Evolutionary conservation across 2,329 filamentous ascomycete species (phyloP), one percentile per base, ranked within the genome.

Genomic region (Sporothrix curviconia): DNA sequence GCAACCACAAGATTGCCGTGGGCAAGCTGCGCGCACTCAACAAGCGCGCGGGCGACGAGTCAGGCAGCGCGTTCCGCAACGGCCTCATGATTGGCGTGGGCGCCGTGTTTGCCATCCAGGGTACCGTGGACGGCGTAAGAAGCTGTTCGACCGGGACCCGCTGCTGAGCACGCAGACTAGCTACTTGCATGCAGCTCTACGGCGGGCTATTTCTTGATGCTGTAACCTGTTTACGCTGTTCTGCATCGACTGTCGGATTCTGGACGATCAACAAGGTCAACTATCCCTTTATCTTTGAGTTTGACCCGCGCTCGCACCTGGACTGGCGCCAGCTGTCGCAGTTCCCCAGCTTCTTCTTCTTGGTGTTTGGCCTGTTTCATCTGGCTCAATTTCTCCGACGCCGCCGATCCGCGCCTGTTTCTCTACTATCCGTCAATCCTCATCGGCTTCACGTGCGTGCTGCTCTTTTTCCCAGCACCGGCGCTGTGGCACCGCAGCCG

Each of bases 251-350:
- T 95, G 92, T 69, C 84, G 85, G 57, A 73, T 95, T n/a, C 15
- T 99, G 92, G 90, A 83, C 84, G 6, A 76, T 76, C 53, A 85
- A 86, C 69, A 95, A 92, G 71, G 89, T 99, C 72, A 99, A 99
- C 69, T 97, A 97, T 69, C 83, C 87, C 55, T 96, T 96, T 70
- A 90, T 97, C 64, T 99, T 99, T 68, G 94, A 99, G 72, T 94
- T 96, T 67, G 92, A 97, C 74, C 85, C 86, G 55, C 81, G 92
- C 58, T 85, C 94, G 69, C 83, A 86, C 62, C 75, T 97, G 28
- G 90, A 97, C 70, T 99, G 92, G 91, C 85, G 89, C 64, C 85
- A 96, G 69, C 77, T 96, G 30, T 78, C 87, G 7, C 89, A 94
- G 78, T 86, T 97, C 61, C 92, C 94, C 2, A 89, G 89, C 64